These are phyloP conservation scores for Cyclostephanos invisitatus DNA, from an alignment of 108 stramenopile species.

Conservation along the genomic window DNA sequence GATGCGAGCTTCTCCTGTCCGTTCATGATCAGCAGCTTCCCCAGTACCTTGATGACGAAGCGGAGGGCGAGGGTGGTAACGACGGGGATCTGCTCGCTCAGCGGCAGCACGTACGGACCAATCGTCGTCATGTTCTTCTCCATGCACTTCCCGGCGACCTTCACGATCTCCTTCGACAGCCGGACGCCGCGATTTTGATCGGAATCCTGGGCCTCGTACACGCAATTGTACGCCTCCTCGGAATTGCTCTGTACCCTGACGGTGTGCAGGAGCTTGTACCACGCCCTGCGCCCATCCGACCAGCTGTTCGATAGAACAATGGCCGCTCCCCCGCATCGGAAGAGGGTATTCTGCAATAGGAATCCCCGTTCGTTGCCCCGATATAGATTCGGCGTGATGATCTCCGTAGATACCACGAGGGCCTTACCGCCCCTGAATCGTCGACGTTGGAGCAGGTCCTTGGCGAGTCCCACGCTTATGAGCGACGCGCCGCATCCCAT, in stretches of 20 bases:
- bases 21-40: constrained; percentile 45
- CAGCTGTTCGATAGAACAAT: constrained; percentile 94
- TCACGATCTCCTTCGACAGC: constrained; percentile 96
- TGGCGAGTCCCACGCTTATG: constrained; percentile 92
- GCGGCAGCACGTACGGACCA: constrained; percentile 91
- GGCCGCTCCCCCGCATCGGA: constrained; percentile 98
- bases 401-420: constrained; percentile 95
- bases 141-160: constrained; percentile 96
- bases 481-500: constrained; percentile 98
- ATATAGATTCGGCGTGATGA: constrained; percentile 96
- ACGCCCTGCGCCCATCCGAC: constrained; percentile 92
- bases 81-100: constrained; percentile 91
- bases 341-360: constrained; percentile 96
- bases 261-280: constrained; percentile 97
- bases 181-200: constrained; percentile 85
- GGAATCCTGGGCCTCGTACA: constrained; percentile 93
- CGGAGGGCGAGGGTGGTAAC: constrained; percentile 60
- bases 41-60: constrained; percentile 56
- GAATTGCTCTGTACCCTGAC: constrained; percentile 93
- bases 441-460: constrained; percentile 71
- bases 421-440: constrained; percentile 76
- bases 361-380: constrained; percentile 95
- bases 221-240: constrained; percentile 87
- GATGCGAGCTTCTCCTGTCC: constrained; percentile 54
- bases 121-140: constrained; percentile 96